phyloP scores from a whole-genome alignment of 805 yeast genomes.

The Monosporozyma servazzii region DNA sequence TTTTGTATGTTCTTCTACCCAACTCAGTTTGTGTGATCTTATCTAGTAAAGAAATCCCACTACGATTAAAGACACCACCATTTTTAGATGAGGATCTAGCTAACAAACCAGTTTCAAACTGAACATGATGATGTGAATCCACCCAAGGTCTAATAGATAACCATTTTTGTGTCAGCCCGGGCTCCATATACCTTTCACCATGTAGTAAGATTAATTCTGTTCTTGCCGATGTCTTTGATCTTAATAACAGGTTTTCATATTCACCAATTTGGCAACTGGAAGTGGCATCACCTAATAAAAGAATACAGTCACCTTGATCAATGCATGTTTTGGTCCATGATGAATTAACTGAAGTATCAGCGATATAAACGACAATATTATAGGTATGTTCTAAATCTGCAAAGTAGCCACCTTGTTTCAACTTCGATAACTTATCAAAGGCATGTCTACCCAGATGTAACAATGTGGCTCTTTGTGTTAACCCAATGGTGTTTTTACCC shows the following conservation, averaged over 20 bases:
- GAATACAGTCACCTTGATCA: slow-evolving; percentile 90
- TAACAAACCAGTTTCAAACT: slow-evolving; percentile 35
- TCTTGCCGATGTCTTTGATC: slow-evolving; percentile 73
- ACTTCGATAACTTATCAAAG: slow-evolving; percentile 75
- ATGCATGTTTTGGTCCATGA: slow-evolving; percentile 90
- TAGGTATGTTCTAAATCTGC: slow-evolving; percentile 85
- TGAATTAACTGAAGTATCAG: slow-evolving; percentile 75
- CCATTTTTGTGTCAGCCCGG: slow-evolving; percentile 84
- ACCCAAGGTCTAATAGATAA: slow-evolving; percentile 82
- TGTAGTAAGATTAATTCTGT: slow-evolving; percentile 81
- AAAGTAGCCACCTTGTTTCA: slow-evolving; percentile 81
- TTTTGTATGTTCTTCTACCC: slow-evolving; percentile 25
- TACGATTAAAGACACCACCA: slow-evolving; percentile 7
- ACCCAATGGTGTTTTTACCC: slow-evolving; percentile 62
- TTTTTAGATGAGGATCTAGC: slow-evolving; percentile 4
- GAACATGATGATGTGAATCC: slow-evolving; percentile 86
- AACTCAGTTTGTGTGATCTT: slow-evolving; percentile 26
- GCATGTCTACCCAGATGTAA: slow-evolving; percentile 84
- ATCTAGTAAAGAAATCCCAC: slow-evolving; percentile 14
- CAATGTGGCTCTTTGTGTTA: slow-evolving; percentile 77
- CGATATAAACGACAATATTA: slow-evolving; percentile 81
- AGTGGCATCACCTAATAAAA: slow-evolving; percentile 76
- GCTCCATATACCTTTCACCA: slow-evolving; percentile 69
- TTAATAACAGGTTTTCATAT: slow-evolving; percentile 66
- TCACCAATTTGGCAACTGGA: slow-evolving; percentile 72